Evolutionary conservation across 495 filamentous ascomycete species (phyloP).

Genomic region (Penicillium cosmopolitanum): DNA sequence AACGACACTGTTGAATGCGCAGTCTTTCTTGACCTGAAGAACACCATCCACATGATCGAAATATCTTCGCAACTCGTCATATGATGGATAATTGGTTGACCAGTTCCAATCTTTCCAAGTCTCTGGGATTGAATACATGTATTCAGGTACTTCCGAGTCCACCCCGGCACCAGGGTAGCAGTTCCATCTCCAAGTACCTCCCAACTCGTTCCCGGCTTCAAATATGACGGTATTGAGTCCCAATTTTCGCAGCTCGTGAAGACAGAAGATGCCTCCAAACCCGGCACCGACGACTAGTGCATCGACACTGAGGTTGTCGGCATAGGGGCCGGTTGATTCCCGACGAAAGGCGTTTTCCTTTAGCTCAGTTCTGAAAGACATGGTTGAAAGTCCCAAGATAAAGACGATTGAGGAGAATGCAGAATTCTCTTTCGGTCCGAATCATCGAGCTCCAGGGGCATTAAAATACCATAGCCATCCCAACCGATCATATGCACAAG

Average conservation of each 20-base stretch:
- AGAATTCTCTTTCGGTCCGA: background rate
- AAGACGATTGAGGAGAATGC: background rate
- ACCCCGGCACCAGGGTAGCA: slow-evolving; percentile 52
- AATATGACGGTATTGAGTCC: slow-evolving; percentile 40
- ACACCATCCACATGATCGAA: slow-evolving; percentile 59
- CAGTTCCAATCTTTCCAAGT: slow-evolving; percentile 59
- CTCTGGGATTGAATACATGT: slow-evolving; percentile 56
- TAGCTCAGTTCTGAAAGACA: slow-evolving; percentile 2
- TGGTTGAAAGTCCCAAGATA: background rate
- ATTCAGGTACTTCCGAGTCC: slow-evolving; percentile 54
- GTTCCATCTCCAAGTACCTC: slow-evolving; percentile 58
- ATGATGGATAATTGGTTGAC: slow-evolving; percentile 54
- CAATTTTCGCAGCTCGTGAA: slow-evolving; percentile 31
- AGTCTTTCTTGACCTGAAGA: slow-evolving; percentile 53
- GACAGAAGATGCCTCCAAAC: slow-evolving; percentile 40
- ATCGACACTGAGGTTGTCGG: slow-evolving; percentile 44
- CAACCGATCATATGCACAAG: background rate
- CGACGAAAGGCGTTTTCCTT: slow-evolving; percentile 3
- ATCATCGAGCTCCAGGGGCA: background rate
- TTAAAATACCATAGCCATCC: background rate
- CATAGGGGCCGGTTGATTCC: slow-evolving; percentile 12
- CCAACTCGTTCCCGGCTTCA: slow-evolving; percentile 48
- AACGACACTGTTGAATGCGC: slow-evolving; percentile 52
- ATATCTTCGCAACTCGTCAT: slow-evolving; percentile 55
- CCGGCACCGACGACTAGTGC: slow-evolving; percentile 56